A percentile compares a stretch with the other conserved stretches of the same genome.
These are phyloP conservation scores for Fusarium fujikuroi DNA, from an alignment of 2,329 filamentous ascomycete species.

Conservation along the genomic window DNA sequence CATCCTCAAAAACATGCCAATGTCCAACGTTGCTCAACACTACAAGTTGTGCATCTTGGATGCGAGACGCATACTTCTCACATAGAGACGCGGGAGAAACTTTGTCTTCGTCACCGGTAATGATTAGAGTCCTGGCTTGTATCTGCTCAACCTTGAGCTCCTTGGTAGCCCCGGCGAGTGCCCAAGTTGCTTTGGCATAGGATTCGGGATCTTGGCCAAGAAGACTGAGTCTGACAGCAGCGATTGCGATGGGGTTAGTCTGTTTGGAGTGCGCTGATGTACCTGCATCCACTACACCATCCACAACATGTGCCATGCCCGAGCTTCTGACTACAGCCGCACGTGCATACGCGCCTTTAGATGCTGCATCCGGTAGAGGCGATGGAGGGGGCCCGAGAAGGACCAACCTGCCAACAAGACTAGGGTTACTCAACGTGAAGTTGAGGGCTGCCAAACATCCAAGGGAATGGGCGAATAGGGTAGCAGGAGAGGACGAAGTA, in stretches of 20 bases:
- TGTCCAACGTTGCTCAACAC: background rate
- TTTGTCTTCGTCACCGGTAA: background rate
- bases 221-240: conserved; percentile 57
- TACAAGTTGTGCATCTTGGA: background rate
- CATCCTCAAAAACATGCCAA: conserved; percentile 3
- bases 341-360: background rate
- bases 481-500: background rate
- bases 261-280: background rate
- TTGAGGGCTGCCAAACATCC: background rate
- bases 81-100: background rate
- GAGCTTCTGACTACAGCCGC: background rate
- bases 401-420: background rate
- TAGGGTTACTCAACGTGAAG: background rate
- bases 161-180: conserved; percentile 54
- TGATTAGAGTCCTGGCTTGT: conserved; percentile 8
- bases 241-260: conserved; percentile 45
- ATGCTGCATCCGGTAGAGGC: background rate
- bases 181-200: conserved; percentile 64
- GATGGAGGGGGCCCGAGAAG: background rate
- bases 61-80: background rate
- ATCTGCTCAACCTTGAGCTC: conserved; percentile 49
- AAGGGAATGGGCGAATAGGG: background rate
- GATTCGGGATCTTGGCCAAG: conserved; percentile 61
- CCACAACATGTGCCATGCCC: background rate
- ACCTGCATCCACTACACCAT: background rate